These are phyloP conservation scores for Cutaneotrichosporon cyanovorans DNA, from an alignment of 1,284 basidiomycete genomes.

Conservation along the genomic window DNA sequence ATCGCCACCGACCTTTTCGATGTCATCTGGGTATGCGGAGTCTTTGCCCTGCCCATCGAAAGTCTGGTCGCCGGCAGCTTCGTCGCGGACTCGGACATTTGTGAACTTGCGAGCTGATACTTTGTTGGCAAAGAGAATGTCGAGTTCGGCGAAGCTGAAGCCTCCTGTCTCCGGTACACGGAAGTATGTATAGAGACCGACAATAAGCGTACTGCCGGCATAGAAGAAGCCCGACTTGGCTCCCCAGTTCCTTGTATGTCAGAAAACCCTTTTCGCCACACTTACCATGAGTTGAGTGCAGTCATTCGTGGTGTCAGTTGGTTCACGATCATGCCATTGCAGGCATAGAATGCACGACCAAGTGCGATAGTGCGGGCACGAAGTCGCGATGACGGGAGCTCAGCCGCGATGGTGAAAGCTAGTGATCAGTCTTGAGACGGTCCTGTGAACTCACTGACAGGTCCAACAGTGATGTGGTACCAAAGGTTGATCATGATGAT, in stretches of 20 bases:
- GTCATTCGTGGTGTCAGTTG: slow-evolving; percentile 46
- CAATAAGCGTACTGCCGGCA: slow-evolving; percentile 3
- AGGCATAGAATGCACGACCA: slow-evolving; percentile 44
- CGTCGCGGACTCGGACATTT: not conserved
- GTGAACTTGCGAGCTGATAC: slow-evolving; percentile 35
- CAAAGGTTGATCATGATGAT: slow-evolving; percentile 26
- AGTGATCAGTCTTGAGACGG: not conserved
- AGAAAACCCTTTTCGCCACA: too few relatives aligned
- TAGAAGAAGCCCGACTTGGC: slow-evolving; percentile 14
- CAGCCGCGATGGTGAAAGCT: slow-evolving; percentile 21
- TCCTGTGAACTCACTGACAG: not conserved
- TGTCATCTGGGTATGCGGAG: too few relatives aligned
- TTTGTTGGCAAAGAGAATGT: slow-evolving; percentile 32
- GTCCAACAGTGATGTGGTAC: slow-evolving; percentile 22
- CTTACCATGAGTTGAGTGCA: slow-evolving; percentile 14
- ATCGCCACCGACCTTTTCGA: too few relatives aligned
- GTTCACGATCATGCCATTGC: slow-evolving; percentile 37
- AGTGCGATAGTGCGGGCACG: slow-evolving; percentile 48
- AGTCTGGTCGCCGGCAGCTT: not conserved
- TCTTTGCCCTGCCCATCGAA: too few relatives aligned
- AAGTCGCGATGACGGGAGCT: slow-evolving; percentile 17
- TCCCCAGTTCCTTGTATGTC: slow-evolving; percentile 11
- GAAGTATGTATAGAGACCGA: slow-evolving; percentile 10
- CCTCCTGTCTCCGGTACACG: slow-evolving; percentile 22
- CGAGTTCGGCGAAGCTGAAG: slow-evolving; percentile 31